A percentile compares a stretch with the other conserved stretches of the same genome.
Evolutionary conservation across 2,329 filamentous ascomycete species (phyloP).

Genomic region (Dryadomyces sulphureus): DNA sequence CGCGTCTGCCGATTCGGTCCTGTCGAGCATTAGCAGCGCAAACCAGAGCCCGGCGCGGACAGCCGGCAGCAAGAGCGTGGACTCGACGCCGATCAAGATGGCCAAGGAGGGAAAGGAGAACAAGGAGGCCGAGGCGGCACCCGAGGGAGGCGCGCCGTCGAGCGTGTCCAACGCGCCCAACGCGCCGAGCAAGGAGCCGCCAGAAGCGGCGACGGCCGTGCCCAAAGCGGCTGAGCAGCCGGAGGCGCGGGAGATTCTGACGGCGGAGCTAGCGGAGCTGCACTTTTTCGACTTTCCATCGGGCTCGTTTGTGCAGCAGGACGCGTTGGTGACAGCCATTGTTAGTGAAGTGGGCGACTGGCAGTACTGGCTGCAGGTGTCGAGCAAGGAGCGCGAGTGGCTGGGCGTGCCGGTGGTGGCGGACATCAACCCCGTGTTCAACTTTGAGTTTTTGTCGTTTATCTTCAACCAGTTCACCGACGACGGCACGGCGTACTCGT

Average conservation of each 20-base stretch:
- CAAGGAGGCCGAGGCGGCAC: background rate
- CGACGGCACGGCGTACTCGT: conserved; percentile 85
- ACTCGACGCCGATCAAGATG: background rate
- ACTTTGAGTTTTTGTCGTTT: conserved; percentile 97
- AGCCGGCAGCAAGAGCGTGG: background rate
- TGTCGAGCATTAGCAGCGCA: conserved; percentile 32
- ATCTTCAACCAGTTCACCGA: conserved; percentile 95
- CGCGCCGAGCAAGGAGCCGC: background rate
- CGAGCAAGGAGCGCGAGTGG: conserved; percentile 64
- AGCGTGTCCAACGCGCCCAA: background rate
- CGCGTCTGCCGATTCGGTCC: conserved; percentile 42
- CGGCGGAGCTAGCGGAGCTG: conserved; percentile 65
- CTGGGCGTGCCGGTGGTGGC: conserved; percentile 72
- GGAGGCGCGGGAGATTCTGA: conserved; percentile 55
- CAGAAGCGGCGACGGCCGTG: conserved; percentile 7
- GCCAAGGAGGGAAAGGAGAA: background rate
- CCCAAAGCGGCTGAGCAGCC: conserved; percentile 51
- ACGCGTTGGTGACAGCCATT: conserved; percentile 56
- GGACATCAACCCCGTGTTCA: conserved; percentile 96
- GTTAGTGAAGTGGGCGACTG: conserved; percentile 81
- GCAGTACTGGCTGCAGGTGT: conserved; percentile 91
- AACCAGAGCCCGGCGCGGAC: background rate
- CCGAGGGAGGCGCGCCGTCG: background rate
- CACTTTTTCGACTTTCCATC: conserved; percentile 87
- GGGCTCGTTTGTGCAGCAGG: conserved; percentile 72